Percentiles rank a stretch among this genome's conserved stretches.
phyloP scores from a whole-genome alignment of 306 rosid genomes.

The Rosa persica region DNA sequence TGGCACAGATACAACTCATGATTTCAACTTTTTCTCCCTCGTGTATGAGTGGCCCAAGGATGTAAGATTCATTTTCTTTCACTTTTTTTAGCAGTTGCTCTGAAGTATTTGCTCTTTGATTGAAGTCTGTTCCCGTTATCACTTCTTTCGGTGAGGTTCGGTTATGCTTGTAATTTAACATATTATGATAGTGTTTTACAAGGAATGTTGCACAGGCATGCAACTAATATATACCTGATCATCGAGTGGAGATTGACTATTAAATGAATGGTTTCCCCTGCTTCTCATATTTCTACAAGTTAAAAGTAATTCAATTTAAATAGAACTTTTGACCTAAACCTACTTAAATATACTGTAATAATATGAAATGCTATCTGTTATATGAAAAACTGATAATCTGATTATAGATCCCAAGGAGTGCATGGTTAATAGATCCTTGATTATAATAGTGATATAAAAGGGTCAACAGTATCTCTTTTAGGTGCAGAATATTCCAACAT shows the following conservation, averaged over 20 bases:
- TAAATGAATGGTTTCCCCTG: neutral
- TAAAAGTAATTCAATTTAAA: neutral
- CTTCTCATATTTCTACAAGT: neutral
- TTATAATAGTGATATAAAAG: neutral
- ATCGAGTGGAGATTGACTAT: neutral
- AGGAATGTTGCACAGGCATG: neutral
- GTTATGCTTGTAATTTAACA: conserved; percentile 1
- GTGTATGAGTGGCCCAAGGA: conserved; percentile 97
- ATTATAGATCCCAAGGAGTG: neutral
- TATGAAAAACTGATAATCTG: neutral
- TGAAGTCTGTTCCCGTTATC: neutral
- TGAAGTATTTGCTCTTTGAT: neutral
- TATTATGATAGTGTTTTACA: neutral
- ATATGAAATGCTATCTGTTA: neutral
- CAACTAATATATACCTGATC: neutral
- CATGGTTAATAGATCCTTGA: neutral
- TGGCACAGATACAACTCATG: conserved; percentile 97
- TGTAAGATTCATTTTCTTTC: conserved; percentile 60
- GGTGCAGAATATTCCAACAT: neutral
- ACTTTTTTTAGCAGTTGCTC: conserved; percentile 17
- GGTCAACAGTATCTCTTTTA: neutral
- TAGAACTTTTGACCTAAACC: neutral
- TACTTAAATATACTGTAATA: neutral
- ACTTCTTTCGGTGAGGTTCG: neutral
- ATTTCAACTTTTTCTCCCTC: conserved; percentile 90